A percentile compares a stretch with the other conserved stretches of the same genome.
These are phyloP conservation scores for Pichia rugopelliculosa DNA, from an alignment of 805 yeast genomes.

Conservation along the genomic window DNA sequence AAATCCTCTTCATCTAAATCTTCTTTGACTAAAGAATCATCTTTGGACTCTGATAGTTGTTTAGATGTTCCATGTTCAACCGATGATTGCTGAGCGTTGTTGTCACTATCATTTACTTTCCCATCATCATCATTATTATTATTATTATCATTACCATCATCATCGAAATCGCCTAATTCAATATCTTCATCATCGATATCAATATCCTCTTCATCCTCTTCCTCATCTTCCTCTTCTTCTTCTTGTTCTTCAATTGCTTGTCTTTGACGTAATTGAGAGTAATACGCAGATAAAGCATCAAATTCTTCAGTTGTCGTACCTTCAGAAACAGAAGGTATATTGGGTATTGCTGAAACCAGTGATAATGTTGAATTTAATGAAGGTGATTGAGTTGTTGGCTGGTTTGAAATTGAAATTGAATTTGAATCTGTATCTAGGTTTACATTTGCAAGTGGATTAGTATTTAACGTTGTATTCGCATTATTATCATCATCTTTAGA, in stretches of 20 bases:
- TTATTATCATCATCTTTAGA: not conserved
- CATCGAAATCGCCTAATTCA: constrained; percentile 7
- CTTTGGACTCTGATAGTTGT: not conserved
- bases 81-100: not conserved
- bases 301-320: constrained; percentile 52
- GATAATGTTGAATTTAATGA: not conserved
- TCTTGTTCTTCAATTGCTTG: constrained; percentile 60
- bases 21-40: not conserved
- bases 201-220: constrained; percentile 5
- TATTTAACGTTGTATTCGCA: not conserved
- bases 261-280: constrained; percentile 66
- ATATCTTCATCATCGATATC: constrained; percentile 7
- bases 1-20: constrained; percentile 12
- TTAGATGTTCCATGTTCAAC: not conserved
- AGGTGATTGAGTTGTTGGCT: not conserved
- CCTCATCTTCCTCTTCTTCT: constrained; percentile 33
- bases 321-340: not conserved
- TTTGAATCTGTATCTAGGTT: not conserved
- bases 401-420: not conserved
- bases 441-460: not conserved
- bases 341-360: not conserved
- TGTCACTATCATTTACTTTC: not conserved
- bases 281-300: constrained; percentile 67
- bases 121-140: not conserved
- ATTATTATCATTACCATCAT: constrained; percentile 1